Evolutionary conservation across 2,329 filamentous ascomycete genomes (phyloP).

Genomic region (Aspergillus aculeatus): DNA sequence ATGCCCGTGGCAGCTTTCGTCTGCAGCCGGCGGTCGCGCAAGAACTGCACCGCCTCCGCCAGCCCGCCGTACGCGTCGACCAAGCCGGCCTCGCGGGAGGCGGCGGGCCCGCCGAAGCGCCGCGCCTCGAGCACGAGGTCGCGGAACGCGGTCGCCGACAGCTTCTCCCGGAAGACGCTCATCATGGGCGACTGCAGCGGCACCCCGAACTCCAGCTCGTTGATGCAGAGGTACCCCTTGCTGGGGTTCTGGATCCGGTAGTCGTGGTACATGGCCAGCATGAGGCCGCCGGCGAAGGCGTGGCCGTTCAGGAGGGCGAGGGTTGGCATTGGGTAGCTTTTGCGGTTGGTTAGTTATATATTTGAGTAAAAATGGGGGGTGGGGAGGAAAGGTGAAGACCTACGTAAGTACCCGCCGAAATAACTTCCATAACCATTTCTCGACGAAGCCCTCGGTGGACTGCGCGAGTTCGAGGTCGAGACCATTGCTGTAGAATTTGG

Average conservation of each 20-base stretch:
- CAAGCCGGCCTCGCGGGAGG: constrained; percentile 61
- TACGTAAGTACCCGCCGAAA: constrained; percentile 65
- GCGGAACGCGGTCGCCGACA: constrained; percentile 56
- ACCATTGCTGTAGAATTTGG: constrained; percentile 81
- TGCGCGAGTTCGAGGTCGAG: constrained; percentile 71
- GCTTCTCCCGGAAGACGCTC: constrained; percentile 70
- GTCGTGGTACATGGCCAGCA: constrained; percentile 79
- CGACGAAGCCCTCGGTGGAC: constrained; percentile 60
- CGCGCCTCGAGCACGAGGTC: constrained; percentile 70
- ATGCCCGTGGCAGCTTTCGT: constrained; percentile 64
- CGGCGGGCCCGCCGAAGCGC: constrained; percentile 63
- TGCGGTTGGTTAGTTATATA: not conserved
- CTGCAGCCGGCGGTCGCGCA: constrained; percentile 59
- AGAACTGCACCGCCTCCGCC: constrained; percentile 61
- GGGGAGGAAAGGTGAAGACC: constrained; percentile 8
- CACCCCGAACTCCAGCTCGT: constrained; percentile 77
- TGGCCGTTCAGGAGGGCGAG: constrained; percentile 78
- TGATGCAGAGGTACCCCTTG: constrained; percentile 73
- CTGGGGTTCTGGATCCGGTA: constrained; percentile 73
- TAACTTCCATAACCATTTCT: constrained; percentile 60
- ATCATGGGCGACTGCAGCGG: constrained; percentile 74
- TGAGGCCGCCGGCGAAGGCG: constrained; percentile 77
- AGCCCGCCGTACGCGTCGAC: constrained; percentile 67
- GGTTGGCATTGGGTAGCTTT: constrained; percentile 74
- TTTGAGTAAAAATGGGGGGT: not conserved